Conservation (phyloP, 768 basidiomycete species). For the Podaxis pistillaris region DNA sequence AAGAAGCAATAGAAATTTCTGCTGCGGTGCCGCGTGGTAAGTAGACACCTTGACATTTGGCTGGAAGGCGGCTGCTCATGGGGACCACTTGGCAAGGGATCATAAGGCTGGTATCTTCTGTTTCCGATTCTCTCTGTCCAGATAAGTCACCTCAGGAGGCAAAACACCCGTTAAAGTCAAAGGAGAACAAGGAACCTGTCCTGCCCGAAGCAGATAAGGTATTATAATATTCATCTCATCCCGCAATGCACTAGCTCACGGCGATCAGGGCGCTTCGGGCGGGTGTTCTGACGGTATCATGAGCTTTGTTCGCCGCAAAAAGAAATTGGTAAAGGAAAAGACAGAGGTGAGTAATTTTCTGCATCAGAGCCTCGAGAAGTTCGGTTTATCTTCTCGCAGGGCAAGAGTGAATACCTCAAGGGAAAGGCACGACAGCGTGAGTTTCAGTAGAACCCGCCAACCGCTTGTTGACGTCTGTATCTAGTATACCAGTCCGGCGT, state of each 20-base stretch:
- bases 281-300: neutral
- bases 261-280: neutral
- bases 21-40: conserved; percentile 4
- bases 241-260: neutral
- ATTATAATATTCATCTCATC: neutral
- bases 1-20: neutral
- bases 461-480: neutral
- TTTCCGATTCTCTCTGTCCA: neutral
- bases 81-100: neutral
- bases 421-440: neutral
- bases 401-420: neutral
- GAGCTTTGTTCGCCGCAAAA: neutral
- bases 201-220: neutral
- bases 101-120: conserved; percentile 1
- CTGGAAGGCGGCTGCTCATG: neutral
- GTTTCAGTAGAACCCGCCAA: neutral
- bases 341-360: neutral
- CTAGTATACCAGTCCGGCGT: neutral
- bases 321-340: neutral
- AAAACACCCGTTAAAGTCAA: neutral
- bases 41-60: neutral
- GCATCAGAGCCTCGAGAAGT: neutral
- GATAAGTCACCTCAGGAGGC: neutral
- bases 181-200: neutral
- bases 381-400: neutral